A percentile compares a stretch with the other conserved stretches of the same genome.
Conservation (phyloP, 441 rosid genomes). For the Corymbia citriodora region DNA sequence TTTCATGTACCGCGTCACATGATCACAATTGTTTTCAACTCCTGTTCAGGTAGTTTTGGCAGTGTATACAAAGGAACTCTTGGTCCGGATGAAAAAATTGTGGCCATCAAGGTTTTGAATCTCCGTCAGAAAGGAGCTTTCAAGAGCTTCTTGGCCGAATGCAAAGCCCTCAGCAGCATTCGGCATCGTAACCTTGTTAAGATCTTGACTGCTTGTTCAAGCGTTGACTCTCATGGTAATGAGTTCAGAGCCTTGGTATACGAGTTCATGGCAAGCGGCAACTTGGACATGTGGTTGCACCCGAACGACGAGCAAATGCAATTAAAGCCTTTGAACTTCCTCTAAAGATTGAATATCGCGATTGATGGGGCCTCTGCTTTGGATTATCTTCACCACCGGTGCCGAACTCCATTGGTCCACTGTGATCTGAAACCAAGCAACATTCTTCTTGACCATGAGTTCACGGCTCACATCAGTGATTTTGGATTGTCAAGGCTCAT, state of each 20-base stretch:
- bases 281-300: background rate
- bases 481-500: background rate
- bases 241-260: conserved; percentile 7
- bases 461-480: background rate
- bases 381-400: conserved; percentile 1
- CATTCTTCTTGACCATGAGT: background rate
- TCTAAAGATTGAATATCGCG: background rate
- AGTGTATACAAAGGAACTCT: background rate
- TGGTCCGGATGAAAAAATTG: background rate
- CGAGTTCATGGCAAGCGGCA: background rate
- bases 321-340: background rate
- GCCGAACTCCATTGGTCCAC: background rate
- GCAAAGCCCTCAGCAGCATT: background rate
- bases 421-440: background rate
- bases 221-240: background rate
- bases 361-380: background rate
- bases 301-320: background rate
- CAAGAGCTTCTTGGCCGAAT: conserved; percentile 8
- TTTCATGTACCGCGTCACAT: background rate
- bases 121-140: background rate
- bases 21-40: background rate
- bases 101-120: conserved; percentile 7
- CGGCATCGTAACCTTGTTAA: conserved; percentile 5
- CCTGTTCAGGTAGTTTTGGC: background rate
- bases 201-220: conserved; percentile 5